Evolutionary conservation across 2,329 filamentous ascomycete genomes (phyloP).

Genomic region (Colletotrichum sidae): DNA sequence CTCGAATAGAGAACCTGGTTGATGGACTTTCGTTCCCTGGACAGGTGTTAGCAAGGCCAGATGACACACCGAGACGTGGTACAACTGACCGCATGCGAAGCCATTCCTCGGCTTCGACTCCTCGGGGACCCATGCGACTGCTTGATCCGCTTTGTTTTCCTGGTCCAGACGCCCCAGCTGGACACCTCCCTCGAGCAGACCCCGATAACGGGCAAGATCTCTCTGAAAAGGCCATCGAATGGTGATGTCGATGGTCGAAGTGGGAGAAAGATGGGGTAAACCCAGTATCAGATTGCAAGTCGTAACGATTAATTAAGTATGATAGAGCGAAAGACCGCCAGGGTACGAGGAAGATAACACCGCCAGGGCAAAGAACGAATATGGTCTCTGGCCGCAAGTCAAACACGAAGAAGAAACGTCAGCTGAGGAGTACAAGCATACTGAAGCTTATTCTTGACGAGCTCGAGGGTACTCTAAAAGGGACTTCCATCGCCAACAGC

Average conservation of each 20-base stretch:
- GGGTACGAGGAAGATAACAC: constrained; percentile 17
- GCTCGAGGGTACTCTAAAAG: constrained; percentile 20
- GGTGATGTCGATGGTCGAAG: too few species aligned
- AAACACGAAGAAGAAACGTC: background rate
- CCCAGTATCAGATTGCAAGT: too few species aligned
- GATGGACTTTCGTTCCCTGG: constrained; percentile 58
- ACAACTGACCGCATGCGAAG: constrained; percentile 53
- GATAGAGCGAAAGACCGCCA: constrained; percentile 29
- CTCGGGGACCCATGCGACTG: constrained; percentile 43
- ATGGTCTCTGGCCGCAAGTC: constrained; percentile 12
- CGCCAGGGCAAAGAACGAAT: constrained; percentile 25
- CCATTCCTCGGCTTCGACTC: constrained; percentile 58
- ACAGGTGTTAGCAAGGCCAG: background rate
- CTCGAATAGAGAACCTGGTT: constrained; percentile 60
- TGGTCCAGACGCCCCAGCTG: too few species aligned
- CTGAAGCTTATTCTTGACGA: constrained; percentile 3
- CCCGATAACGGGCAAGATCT: too few species aligned
- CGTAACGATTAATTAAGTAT: too few species aligned
- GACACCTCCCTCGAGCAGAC: too few species aligned
- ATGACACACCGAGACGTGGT: background rate
- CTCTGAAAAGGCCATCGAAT: too few species aligned
- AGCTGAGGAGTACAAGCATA: constrained; percentile 3
- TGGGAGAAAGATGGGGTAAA: too few species aligned
- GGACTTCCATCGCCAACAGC: constrained; percentile 1
- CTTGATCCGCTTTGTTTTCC: too few species aligned